These are phyloP conservation scores for Pseudodiploospora longispora DNA, from an alignment of 2,329 filamentous ascomycete species.

Conservation along the genomic window DNA sequence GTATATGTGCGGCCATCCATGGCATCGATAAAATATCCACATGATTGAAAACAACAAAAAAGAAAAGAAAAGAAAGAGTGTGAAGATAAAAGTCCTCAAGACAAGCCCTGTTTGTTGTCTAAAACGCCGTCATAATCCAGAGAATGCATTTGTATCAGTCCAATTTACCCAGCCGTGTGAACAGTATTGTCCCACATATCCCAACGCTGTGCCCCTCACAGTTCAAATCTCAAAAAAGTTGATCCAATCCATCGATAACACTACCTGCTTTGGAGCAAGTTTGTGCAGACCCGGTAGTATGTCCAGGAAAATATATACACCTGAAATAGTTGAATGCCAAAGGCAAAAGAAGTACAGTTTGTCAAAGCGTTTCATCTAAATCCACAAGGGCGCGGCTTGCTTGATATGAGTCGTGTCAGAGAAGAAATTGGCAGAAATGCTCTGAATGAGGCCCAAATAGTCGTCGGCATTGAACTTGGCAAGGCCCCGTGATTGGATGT, in stretches of 20 bases:
- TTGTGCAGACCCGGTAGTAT: conserved; percentile 12
- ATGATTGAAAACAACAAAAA: conserved; percentile 15
- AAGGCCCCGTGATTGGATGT: conserved; percentile 62
- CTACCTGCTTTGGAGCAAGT: conserved; percentile 1
- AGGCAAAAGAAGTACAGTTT: background rate
- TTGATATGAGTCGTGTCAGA: conserved; percentile 25
- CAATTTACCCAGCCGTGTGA: no score
- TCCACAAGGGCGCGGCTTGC: conserved; percentile 38
- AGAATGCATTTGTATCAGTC: no score
- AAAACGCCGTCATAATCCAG: no score
- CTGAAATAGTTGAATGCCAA: conserved; percentile 13
- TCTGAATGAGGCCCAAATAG: conserved; percentile 74
- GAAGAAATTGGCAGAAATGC: conserved; percentile 57
- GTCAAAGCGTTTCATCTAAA: conserved; percentile 23
- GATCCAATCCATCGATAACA: conserved; percentile 3
- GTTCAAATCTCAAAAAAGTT: background rate
- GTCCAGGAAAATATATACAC: conserved; percentile 24
- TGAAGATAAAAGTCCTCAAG: background rate
- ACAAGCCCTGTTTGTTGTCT: no score
- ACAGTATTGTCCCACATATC: no score
- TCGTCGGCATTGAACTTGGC: conserved; percentile 70
- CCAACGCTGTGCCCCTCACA: no score
- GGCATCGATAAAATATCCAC: conserved; percentile 14
- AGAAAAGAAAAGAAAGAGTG: conserved; percentile 4
- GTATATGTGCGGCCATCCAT: conserved; percentile 4